These are phyloP conservation scores for Phytophthora europaea DNA, from an alignment of 352 stramenopile species.

Conservation along the genomic window DNA sequence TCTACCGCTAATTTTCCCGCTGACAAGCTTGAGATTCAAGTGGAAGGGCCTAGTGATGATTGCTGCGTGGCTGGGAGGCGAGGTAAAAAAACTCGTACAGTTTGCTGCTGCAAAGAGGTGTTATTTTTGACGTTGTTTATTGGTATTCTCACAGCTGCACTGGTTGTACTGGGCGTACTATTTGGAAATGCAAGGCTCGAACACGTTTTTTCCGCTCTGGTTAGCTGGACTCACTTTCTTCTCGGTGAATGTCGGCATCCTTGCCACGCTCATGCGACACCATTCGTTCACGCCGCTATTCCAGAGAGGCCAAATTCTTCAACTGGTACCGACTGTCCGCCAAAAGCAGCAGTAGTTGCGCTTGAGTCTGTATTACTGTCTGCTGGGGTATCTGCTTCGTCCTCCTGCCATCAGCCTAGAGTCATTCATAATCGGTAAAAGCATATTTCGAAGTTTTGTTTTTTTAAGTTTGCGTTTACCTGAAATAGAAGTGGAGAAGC, in stretches of 20 bases:
- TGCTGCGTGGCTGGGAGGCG: slow-evolving; percentile 73
- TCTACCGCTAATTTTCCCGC: slow-evolving; percentile 89
- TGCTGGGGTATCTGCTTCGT: background rate
- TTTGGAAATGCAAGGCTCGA: slow-evolving; percentile 92
- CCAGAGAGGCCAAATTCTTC: slow-evolving; percentile 48
- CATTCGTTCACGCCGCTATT: slow-evolving; percentile 79
- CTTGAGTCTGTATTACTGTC: background rate
- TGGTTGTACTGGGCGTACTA: slow-evolving; percentile 93
- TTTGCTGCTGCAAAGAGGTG: background rate
- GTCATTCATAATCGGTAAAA: too few species aligned
- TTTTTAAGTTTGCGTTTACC: too few species aligned
- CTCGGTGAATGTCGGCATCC: slow-evolving; percentile 82
- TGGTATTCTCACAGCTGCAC: slow-evolving; percentile 57
- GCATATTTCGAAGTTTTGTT: too few species aligned
- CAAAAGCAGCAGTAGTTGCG: slow-evolving; percentile 34
- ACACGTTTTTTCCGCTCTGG: slow-evolving; percentile 93
- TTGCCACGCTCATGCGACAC: slow-evolving; percentile 77
- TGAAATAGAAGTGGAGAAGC: too few species aligned
- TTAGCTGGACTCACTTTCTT: slow-evolving; percentile 92
- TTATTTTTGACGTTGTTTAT: slow-evolving; percentile 8
- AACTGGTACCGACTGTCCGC: slow-evolving; percentile 35
- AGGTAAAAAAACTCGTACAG: slow-evolving; percentile 48
- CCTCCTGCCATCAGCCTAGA: too few species aligned
- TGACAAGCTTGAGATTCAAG: slow-evolving; percentile 65
- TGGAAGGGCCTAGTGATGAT: slow-evolving; percentile 81